These are phyloP conservation scores for Fusarium sulawesiense DNA, from an alignment of 2,329 filamentous ascomycete genomes.

Conservation along the genomic window DNA sequence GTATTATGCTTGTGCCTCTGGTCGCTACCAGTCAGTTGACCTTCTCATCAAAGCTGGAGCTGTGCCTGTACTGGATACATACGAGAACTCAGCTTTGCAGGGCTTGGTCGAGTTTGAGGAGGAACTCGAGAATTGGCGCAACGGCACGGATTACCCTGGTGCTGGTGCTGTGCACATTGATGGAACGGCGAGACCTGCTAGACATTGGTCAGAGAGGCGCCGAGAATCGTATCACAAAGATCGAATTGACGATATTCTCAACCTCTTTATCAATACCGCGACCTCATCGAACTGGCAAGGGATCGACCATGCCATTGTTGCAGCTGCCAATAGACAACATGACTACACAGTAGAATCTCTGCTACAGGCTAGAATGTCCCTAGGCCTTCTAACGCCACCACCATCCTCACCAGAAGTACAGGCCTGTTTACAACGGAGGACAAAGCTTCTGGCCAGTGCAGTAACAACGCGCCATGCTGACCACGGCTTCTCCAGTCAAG, in stretches of 20 bases:
- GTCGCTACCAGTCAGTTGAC: constrained; percentile 42
- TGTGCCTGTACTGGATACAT: constrained; percentile 29
- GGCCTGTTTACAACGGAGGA: not conserved
- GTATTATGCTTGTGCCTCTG: constrained; percentile 44
- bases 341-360: not conserved
- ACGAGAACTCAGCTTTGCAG: constrained; percentile 1
- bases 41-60: constrained; percentile 46
- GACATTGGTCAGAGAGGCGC: not conserved
- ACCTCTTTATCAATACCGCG: not conserved
- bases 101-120: not conserved
- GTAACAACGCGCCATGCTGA: rapidly evolving
- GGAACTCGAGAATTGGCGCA: not conserved
- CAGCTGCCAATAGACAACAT: not conserved
- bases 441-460: not conserved
- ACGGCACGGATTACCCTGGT: too few relatives aligned
- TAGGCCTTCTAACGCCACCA: not conserved
- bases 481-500: not conserved
- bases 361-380: not conserved
- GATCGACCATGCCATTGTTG: not conserved
- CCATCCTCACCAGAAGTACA: not conserved
- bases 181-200: not conserved
- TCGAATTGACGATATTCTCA: not conserved
- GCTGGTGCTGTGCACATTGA: not conserved
- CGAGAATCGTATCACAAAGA: not conserved
- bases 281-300: not conserved